These are phyloP conservation scores for Drechslerella dactyloides DNA, from an alignment of 2,329 filamentous ascomycete genomes.

Conservation along the genomic window DNA sequence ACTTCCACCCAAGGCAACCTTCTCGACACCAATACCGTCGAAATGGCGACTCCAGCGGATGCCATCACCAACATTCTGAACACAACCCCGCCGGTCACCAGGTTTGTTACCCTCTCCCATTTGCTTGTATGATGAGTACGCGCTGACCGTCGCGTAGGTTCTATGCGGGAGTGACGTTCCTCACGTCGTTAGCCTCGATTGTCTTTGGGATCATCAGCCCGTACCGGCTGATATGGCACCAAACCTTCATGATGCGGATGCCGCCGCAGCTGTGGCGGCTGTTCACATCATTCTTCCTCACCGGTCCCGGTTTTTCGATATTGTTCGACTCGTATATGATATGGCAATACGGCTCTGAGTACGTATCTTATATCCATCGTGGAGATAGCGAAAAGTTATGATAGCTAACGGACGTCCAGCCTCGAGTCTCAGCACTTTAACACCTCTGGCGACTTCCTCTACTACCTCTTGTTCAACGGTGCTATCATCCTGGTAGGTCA, in stretches of 20 bases:
- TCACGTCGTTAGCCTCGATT: slow-evolving; percentile 19
- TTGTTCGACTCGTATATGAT: slow-evolving; percentile 40
- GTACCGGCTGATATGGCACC: slow-evolving; percentile 34
- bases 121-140: not conserved
- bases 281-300: slow-evolving; percentile 44
- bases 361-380: not conserved
- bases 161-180: slow-evolving; percentile 32
- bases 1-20: too few relatives aligned
- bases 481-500: slow-evolving; percentile 38
- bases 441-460: slow-evolving; percentile 41
- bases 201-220: slow-evolving; percentile 23
- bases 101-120: slow-evolving; percentile 12
- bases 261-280: slow-evolving; percentile 44
- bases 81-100: slow-evolving; percentile 42
- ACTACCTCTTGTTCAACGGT: slow-evolving; percentile 40
- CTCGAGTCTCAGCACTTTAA: slow-evolving; percentile 32
- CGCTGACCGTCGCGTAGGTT: slow-evolving; percentile 18
- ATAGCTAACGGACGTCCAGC: slow-evolving; percentile 13
- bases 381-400: not conserved
- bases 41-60: slow-evolving; percentile 41
- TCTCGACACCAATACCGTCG: not conserved
- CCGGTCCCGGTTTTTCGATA: slow-evolving; percentile 17
- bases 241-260: slow-evolving; percentile 31
- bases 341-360: slow-evolving; percentile 45
- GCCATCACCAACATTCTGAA: slow-evolving; percentile 31